Evolutionary conservation across 495 filamentous ascomycete species (phyloP), one percentile per base, ranked within the genome.

Genomic region (Neurospora hispaniola): DNA sequence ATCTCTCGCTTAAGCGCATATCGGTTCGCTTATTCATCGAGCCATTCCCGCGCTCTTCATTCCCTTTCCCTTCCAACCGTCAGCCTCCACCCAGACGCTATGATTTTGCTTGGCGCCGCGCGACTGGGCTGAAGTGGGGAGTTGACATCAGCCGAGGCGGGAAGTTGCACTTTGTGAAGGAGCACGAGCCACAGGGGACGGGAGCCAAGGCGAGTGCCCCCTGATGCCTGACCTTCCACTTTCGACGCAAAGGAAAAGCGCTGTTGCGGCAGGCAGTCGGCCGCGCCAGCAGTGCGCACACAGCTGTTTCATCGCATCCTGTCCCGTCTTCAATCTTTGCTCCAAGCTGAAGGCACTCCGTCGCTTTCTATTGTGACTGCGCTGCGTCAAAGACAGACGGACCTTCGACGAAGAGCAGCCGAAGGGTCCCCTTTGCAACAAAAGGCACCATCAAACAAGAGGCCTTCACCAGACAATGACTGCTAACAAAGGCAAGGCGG

Each of bases 1-100:
- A 66, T 66, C 54, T 66, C 54, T 66, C 54, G 54, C 54, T 66
- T 66, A 66, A 66, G 54, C 54, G 54, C 54, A 66, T 66, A 66
- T 66, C 54, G 35, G 54, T 35, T 66, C 54, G 27, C 27, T 66
- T 66, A 66, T 31, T 62, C 54, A 62, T 62, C 54, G 6, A 31
- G 54, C 54, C 54, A 62, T 62, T 62, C 54, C 54, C 23, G 12
- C 12, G 12, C 5, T 31, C 16, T 62, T 27, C 54, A 62, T 12
- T 62, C 23, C 35, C 35, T 38, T 38, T 6, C 35, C 35, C 35
- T 38, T 38, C 35, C 48, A 59, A 59, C 48, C 48, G 48, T 59
- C 27, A 62, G 54, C 54, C 54, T 62, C 27, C 14, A 62, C 54
- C 54, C 54, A 7, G 11, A 66, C 54, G 27, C 27, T 66, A 62